phyloP scores from a whole-genome alignment of 2,329 filamentous ascomycete genomes.

The Phialophora macrospora region DNA sequence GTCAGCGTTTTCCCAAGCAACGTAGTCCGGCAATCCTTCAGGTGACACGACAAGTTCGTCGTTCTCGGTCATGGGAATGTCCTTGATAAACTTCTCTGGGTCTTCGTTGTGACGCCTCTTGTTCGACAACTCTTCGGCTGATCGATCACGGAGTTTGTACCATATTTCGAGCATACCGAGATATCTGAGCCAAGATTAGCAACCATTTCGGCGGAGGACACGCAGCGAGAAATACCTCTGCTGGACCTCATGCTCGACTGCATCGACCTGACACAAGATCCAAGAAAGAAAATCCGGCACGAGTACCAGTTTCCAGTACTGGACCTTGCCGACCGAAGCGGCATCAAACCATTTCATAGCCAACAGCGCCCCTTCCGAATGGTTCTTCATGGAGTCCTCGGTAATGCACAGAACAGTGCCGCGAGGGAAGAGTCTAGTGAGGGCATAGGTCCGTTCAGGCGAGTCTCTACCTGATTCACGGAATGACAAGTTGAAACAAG shows the following conservation, averaged over 20 bases:
- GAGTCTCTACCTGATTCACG: neutral
- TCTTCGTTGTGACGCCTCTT: neutral
- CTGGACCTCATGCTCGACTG: neutral
- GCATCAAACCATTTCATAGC: constrained; percentile 31
- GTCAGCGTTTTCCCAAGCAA: neutral
- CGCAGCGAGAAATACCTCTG: neutral
- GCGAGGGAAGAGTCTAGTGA: constrained; percentile 28
- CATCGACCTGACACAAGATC: constrained; percentile 12
- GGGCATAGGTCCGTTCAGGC: neutral
- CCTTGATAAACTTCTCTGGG: constrained; percentile 12
- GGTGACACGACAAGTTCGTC: constrained; percentile 17
- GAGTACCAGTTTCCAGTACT: constrained; percentile 25
- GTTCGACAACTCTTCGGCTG: constrained; percentile 1
- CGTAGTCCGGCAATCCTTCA: constrained; percentile 9
- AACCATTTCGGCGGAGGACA: neutral
- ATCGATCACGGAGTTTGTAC: constrained; percentile 10
- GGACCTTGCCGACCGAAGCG: constrained; percentile 6
- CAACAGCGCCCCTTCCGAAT: constrained; percentile 14
- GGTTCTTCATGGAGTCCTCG: constrained; percentile 21
- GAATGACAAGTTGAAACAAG: constrained; percentile 25
- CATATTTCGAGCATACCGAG: constrained; percentile 18
- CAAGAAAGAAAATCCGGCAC: constrained; percentile 26
- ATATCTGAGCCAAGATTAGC: constrained; percentile 8
- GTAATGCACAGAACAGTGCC: constrained; percentile 32
- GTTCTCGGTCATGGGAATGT: constrained; percentile 6